A percentile compares a stretch with the other conserved stretches of the same genome.
Conservation (phyloP, 164 flowering plant genomes). For the Liriodendron chinense region DNA sequence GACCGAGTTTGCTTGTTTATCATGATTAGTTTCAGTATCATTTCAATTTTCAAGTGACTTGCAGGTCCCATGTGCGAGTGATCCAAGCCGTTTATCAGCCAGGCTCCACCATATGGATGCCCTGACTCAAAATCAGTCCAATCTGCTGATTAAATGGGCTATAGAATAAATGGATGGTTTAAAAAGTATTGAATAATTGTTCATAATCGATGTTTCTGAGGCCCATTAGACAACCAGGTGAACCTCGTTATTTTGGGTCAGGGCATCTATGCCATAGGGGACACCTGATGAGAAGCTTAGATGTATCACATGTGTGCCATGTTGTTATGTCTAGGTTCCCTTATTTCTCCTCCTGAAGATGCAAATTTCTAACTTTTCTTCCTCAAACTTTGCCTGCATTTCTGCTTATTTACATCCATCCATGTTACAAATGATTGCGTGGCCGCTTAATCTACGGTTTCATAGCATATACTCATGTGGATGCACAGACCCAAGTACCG, state of each 20-base stretch:
- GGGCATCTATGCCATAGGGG: neutral
- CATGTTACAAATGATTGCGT: neutral
- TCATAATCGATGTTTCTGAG: neutral
- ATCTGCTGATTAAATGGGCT: too few relatives aligned
- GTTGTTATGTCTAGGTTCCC: neutral
- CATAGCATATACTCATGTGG: conserved; percentile 18
- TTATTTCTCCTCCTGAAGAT: neutral
- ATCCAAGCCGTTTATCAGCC: too few relatives aligned
- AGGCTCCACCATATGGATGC: too few relatives aligned
- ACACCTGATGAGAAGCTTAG: neutral
- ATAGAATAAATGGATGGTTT: neutral
- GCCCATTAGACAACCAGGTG: neutral
- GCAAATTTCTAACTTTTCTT: neutral
- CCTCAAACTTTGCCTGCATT: neutral
- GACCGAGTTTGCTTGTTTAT: neutral
- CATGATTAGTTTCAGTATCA: too few relatives aligned
- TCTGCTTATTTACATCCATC: neutral
- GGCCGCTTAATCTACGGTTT: neutral
- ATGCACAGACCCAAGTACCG: conserved; percentile 35
- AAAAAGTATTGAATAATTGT: neutral
- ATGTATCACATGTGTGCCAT: neutral
- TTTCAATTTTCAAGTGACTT: too few relatives aligned
- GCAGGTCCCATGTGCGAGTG: too few relatives aligned
- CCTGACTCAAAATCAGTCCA: too few relatives aligned
- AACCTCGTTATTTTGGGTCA: neutral